A percentile compares a stretch with the other conserved stretches of the same genome.
phyloP scores from a whole-genome alignment of 1,284 basidiomycete species.

The Austroboletus novae-zelandiae region DNA sequence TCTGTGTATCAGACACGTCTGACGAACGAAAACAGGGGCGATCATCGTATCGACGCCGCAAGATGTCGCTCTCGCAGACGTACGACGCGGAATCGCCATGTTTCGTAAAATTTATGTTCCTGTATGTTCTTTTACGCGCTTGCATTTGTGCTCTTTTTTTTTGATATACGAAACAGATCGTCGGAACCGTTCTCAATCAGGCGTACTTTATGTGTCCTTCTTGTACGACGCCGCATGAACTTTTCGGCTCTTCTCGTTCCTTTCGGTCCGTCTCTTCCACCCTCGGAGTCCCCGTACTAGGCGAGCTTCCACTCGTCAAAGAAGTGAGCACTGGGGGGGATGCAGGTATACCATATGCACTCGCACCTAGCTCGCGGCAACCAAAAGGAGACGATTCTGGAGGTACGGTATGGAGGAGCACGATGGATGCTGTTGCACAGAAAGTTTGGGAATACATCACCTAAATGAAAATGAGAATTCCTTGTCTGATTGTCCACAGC shows the following conservation, averaged over 20 bases:
- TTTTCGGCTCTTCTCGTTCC: constrained; percentile 74
- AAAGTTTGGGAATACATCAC: constrained; percentile 38
- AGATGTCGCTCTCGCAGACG: constrained; percentile 90
- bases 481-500: too few relatives aligned
- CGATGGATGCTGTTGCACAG: constrained; percentile 45
- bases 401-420: constrained; percentile 45
- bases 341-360: constrained; percentile 59
- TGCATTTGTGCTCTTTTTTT: neutral
- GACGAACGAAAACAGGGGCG: constrained; percentile 51
- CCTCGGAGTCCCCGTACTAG: constrained; percentile 69
- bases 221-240: constrained; percentile 68
- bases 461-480: constrained; percentile 1
- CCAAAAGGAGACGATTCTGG: constrained; percentile 33
- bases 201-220: constrained; percentile 84
- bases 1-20: too few relatives aligned
- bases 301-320: constrained; percentile 82
- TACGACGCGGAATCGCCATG: constrained; percentile 92
- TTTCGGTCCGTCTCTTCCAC: constrained; percentile 67
- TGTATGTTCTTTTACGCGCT: constrained; percentile 38
- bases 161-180: constrained; percentile 55
- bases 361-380: constrained; percentile 31
- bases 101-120: constrained; percentile 89
- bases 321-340: constrained; percentile 80
- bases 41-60: constrained; percentile 96
- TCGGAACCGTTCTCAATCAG: constrained; percentile 90